Conservation (phyloP, 1,139 yeast genomes). For the Trichomonascaceae sp. region DNA sequence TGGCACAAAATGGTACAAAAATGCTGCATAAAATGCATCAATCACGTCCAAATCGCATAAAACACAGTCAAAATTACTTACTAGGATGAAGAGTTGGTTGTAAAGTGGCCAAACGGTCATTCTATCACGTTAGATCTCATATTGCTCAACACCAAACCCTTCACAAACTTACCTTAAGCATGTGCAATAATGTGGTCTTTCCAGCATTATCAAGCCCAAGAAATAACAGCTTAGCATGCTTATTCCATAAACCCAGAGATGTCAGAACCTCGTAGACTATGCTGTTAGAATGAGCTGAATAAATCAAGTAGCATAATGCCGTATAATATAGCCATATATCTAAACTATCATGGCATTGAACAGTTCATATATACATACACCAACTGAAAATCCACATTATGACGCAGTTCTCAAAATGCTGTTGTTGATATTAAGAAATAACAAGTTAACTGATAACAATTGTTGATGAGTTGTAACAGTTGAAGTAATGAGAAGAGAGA, state of each 20-base stretch:
- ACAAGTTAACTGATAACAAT: neutral
- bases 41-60: neutral
- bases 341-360: neutral
- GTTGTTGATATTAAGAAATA: neutral
- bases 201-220: conserved; percentile 98
- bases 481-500: neutral
- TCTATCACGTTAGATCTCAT: conserved; percentile 32
- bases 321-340: neutral
- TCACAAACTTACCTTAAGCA: conserved; percentile 55
- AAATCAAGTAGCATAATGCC: neutral
- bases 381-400: conserved; percentile 52
- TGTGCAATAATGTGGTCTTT: conserved; percentile 91
- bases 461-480: neutral
- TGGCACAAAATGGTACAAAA: neutral
- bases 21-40: neutral
- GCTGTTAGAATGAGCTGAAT: conserved; percentile 1
- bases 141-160: neutral
- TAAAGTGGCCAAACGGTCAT: conserved; percentile 94
- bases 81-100: conserved; percentile 96
- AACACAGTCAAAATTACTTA: conserved; percentile 17
- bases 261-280: conserved; percentile 85
- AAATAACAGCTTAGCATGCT: conserved; percentile 93
- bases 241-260: conserved; percentile 93
- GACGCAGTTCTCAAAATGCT: neutral
- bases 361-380: conserved; percentile 38